phyloP scores from a whole-genome alignment of 169 alveolate species.

The Condylostoma magnum region DNA sequence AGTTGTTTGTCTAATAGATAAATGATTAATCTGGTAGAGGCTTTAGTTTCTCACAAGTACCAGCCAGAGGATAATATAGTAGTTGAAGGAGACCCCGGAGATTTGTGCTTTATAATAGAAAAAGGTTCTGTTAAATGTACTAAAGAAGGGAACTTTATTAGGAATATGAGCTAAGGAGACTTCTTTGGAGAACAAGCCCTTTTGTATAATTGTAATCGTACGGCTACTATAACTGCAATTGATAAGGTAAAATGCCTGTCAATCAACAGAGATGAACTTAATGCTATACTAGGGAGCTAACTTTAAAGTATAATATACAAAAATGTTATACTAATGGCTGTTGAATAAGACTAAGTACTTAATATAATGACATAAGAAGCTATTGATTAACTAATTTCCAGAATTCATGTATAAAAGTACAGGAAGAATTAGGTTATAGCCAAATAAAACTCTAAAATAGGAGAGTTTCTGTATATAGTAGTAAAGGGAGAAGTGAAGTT shows the following conservation, averaged over 20 bases:
- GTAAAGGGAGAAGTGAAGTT: conserved; percentile 97
- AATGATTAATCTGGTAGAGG: conserved; percentile 37
- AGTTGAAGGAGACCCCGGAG: conserved; percentile 41
- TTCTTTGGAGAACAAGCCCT: conserved; percentile 57
- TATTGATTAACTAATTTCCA: conserved; percentile 50
- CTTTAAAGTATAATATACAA: conserved; percentile 36
- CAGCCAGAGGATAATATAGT: conserved; percentile 35
- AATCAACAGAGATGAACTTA: conserved; percentile 36
- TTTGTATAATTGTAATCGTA: conserved; percentile 38
- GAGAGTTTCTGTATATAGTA: conserved; percentile 93
- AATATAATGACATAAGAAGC: not conserved
- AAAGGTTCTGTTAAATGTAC: conserved; percentile 49
- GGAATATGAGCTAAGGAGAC: conserved; percentile 44
- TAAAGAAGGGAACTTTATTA: conserved; percentile 33
- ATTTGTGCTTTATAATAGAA: conserved; percentile 42
- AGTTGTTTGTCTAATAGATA: conserved; percentile 24
- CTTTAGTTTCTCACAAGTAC: conserved; percentile 26
- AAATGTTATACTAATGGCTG: conserved; percentile 36
- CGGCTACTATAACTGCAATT: conserved; percentile 53
- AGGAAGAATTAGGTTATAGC: conserved; percentile 92
- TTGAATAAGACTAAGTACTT: conserved; percentile 30
- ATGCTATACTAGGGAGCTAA: conserved; percentile 39
- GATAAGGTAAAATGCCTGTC: conserved; percentile 38
- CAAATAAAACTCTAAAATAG: conserved; percentile 88
- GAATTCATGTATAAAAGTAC: conserved; percentile 92